Percentiles rank a stretch among this genome's conserved stretches.
phyloP scores from a whole-genome alignment of 495 filamentous ascomycete genomes.

The Talaromyces wortmannii region DNA sequence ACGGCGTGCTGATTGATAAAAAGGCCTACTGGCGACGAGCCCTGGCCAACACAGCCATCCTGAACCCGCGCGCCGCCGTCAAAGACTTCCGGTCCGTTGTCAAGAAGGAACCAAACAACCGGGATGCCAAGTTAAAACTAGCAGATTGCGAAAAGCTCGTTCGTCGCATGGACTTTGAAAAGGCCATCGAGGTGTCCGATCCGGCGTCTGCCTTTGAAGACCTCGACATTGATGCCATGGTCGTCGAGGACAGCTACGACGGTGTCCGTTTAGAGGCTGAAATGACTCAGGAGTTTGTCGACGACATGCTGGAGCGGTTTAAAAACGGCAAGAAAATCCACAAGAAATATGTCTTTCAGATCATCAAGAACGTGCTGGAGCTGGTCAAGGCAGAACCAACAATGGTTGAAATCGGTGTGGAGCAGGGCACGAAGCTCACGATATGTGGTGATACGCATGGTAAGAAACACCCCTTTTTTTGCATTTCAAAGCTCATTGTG shows the following conservation, averaged over 20 bases:
- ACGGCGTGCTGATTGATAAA: neutral
- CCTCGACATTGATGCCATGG: slow-evolving; percentile 78
- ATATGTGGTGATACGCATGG: slow-evolving; percentile 98
- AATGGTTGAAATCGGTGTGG: slow-evolving; percentile 90
- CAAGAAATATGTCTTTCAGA: slow-evolving; percentile 96
- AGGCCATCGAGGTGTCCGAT: slow-evolving; percentile 90
- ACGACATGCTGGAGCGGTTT: slow-evolving; percentile 94
- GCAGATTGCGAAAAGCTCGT: slow-evolving; percentile 91
- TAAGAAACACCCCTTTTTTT: slow-evolving; percentile 22
- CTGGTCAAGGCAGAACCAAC: slow-evolving; percentile 89
- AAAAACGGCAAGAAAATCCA: slow-evolving; percentile 93
- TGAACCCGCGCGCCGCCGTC: slow-evolving; percentile 78
- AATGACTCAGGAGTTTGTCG: slow-evolving; percentile 95
- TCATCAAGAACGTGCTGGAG: slow-evolving; percentile 81
- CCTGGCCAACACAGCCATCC: slow-evolving; percentile 81
- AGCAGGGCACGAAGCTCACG: slow-evolving; percentile 69
- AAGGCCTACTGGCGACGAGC: slow-evolving; percentile 95
- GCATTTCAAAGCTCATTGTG: neutral
- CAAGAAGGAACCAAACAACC: slow-evolving; percentile 77
- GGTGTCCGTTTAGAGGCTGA: slow-evolving; percentile 68
- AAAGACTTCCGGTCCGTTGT: slow-evolving; percentile 91
- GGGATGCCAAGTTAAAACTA: slow-evolving; percentile 82
- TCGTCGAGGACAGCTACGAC: slow-evolving; percentile 78
- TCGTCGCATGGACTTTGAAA: slow-evolving; percentile 81
- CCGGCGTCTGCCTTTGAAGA: slow-evolving; percentile 86